These are phyloP conservation scores for Penicillium argentinense DNA, from an alignment of 495 filamentous ascomycete species.

Conservation along the genomic window DNA sequence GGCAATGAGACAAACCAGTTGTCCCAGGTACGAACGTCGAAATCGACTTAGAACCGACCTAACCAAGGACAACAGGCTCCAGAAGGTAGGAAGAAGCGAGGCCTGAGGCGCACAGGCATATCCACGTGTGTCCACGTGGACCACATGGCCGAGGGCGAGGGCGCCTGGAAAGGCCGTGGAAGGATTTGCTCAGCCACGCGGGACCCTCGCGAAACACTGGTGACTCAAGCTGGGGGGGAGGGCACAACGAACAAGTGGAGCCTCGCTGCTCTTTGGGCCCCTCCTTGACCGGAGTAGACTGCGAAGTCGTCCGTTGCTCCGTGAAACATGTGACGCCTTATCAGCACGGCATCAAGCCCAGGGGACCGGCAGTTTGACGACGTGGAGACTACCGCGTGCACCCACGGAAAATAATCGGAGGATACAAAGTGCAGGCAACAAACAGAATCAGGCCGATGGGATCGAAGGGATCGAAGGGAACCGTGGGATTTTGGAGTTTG, in stretches of 20 bases:
- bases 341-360: neutral
- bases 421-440: conserved; percentile 1
- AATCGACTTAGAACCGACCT: neutral
- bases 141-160: conserved; percentile 35
- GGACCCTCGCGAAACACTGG: conserved; percentile 13
- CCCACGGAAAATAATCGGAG: conserved; percentile 2
- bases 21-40: neutral
- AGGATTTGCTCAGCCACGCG: conserved; percentile 13
- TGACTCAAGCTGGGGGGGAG: conserved; percentile 3
- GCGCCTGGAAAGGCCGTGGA: conserved; percentile 34
- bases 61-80: neutral
- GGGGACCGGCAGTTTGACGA: neutral
- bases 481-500: neutral
- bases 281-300: neutral
- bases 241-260: neutral
- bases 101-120: conserved; percentile 18
- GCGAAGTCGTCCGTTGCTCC: neutral
- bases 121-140: conserved; percentile 45
- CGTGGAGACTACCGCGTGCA: neutral
- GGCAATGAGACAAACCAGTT: conserved; percentile 5
- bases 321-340: conserved; percentile 3
- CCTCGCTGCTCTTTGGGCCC: neutral
- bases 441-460: neutral
- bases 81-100: conserved; percentile 17
- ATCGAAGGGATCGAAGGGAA: neutral